Percentiles rank a stretch among this genome's conserved stretches.
Evolutionary conservation across 805 yeast genomes (phyloP).

Genomic region (Yarrowia yakushimensis): DNA sequence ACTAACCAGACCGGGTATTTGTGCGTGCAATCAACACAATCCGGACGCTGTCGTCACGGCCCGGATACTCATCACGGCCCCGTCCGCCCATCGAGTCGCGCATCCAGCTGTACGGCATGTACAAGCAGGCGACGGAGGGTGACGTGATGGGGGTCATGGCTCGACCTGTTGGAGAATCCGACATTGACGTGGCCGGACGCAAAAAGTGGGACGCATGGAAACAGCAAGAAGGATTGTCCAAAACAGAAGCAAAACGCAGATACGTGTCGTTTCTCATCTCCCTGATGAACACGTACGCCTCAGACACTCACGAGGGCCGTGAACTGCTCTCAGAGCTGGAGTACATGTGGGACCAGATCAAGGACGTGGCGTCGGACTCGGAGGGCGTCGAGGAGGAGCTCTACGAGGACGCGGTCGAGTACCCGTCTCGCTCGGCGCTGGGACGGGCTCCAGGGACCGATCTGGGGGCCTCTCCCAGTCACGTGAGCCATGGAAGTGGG

Average conservation of each 20-base stretch:
- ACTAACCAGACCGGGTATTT: constrained; percentile 62
- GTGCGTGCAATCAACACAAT: constrained; percentile 79
- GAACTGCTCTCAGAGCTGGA: constrained; percentile 67
- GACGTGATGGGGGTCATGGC: constrained; percentile 66
- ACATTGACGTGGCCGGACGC: constrained; percentile 64
- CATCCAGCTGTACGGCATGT: constrained; percentile 70
- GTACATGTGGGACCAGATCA: constrained; percentile 55
- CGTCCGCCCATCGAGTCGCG: constrained; percentile 73
- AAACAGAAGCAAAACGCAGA: constrained; percentile 67
- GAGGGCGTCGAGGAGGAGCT: constrained; percentile 29
- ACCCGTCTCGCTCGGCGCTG: background rate
- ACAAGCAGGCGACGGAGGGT: constrained; percentile 89
- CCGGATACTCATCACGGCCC: constrained; percentile 61
- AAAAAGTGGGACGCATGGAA: constrained; percentile 86
- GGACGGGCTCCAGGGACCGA: background rate
- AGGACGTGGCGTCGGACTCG: constrained; percentile 25
- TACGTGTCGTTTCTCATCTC: constrained; percentile 67
- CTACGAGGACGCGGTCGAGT: constrained; percentile 27
- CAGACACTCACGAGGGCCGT: constrained; percentile 61
- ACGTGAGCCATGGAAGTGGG: background rate
- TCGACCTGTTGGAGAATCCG: constrained; percentile 56
- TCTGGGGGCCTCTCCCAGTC: background rate
- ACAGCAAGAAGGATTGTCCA: constrained; percentile 60
- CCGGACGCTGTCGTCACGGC: constrained; percentile 61
- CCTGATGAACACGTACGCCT: constrained; percentile 68